Conservation (phyloP, 352 stramenopile genomes). For the Phytopythium oedochilum region DNA sequence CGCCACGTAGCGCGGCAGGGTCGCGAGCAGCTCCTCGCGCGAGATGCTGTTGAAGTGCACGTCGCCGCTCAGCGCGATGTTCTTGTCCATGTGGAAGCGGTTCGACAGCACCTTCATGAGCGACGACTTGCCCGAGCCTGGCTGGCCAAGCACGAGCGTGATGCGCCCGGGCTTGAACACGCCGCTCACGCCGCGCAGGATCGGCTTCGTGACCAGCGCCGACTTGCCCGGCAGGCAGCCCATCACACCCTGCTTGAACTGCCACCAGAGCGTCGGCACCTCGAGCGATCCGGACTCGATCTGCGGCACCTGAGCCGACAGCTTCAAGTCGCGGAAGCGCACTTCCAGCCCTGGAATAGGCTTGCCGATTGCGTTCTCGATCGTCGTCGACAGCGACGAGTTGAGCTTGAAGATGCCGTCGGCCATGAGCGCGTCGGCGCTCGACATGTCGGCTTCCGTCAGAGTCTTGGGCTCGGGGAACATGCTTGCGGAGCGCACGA, state of each 20-base stretch:
- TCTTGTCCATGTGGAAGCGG: constrained; percentile 41
- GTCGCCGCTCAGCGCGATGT: constrained; percentile 34
- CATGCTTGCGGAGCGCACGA: constrained; percentile 20
- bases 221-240: constrained; percentile 9
- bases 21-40: constrained; percentile 17
- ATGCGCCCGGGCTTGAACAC: constrained; percentile 41
- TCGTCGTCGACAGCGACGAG: constrained; percentile 29
- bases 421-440: constrained; percentile 39
- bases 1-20: constrained; percentile 34
- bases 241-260: constrained; percentile 21
- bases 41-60: constrained; percentile 43
- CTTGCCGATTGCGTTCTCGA: constrained; percentile 30
- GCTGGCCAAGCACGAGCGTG: constrained; percentile 50
- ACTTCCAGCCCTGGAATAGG: constrained; percentile 52
- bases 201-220: constrained; percentile 38
- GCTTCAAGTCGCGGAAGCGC: constrained; percentile 41
- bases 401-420: constrained; percentile 47
- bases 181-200: constrained; percentile 36
- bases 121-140: constrained; percentile 33
- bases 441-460: constrained; percentile 28
- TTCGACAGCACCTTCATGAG: constrained; percentile 48
- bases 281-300: constrained; percentile 16
- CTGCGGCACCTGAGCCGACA: constrained; percentile 21
- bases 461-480: constrained; percentile 18
- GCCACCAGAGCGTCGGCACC: constrained; percentile 34